Conservation (phyloP, 148 eudicot genomes). For the Simmondsia chinensis region DNA sequence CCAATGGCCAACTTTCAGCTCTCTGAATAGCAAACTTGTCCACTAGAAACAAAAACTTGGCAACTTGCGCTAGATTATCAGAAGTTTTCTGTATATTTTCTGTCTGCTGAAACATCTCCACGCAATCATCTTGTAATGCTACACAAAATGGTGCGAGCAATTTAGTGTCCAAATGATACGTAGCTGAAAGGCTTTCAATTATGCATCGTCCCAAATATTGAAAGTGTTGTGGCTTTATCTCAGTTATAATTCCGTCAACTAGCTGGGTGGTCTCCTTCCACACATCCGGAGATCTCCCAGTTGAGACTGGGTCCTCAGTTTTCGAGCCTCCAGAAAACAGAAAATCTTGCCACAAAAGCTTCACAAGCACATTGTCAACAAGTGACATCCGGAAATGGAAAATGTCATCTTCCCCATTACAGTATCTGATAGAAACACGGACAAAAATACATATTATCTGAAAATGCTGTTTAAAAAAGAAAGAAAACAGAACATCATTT, state of each 20-base stretch:
- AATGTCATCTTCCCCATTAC: slow-evolving; percentile 34
- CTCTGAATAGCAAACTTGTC: slow-evolving; percentile 41
- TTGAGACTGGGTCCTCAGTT: slow-evolving; percentile 16
- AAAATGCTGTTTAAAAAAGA: neutral
- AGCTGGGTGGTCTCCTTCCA: slow-evolving; percentile 18
- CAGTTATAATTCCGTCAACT: slow-evolving; percentile 18
- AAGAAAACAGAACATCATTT: neutral
- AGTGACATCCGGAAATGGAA: slow-evolving; percentile 36
- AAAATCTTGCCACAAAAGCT: slow-evolving; percentile 69
- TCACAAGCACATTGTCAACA: slow-evolving; percentile 50
- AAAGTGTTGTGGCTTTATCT: slow-evolving; percentile 34
- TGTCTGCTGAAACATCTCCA: slow-evolving; percentile 39
- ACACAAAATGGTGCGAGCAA: slow-evolving; percentile 42
- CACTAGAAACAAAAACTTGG: slow-evolving; percentile 38
- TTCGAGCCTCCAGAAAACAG: slow-evolving; percentile 21
- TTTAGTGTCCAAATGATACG: slow-evolving; percentile 30
- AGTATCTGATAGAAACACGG: slow-evolving; percentile 36
- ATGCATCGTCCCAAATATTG: slow-evolving; percentile 65
- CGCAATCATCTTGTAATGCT: slow-evolving; percentile 57
- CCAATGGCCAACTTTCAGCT: slow-evolving; percentile 79
- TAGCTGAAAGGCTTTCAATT: slow-evolving; percentile 61
- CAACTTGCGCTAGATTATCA: slow-evolving; percentile 23
- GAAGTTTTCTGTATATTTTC: slow-evolving; percentile 21
- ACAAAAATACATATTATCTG: slow-evolving; percentile 1
- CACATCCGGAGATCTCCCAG: slow-evolving; percentile 12